phyloP scores from a whole-genome alignment of 2,329 filamentous ascomycete species.

The Dactylonectria macrodidyma region DNA sequence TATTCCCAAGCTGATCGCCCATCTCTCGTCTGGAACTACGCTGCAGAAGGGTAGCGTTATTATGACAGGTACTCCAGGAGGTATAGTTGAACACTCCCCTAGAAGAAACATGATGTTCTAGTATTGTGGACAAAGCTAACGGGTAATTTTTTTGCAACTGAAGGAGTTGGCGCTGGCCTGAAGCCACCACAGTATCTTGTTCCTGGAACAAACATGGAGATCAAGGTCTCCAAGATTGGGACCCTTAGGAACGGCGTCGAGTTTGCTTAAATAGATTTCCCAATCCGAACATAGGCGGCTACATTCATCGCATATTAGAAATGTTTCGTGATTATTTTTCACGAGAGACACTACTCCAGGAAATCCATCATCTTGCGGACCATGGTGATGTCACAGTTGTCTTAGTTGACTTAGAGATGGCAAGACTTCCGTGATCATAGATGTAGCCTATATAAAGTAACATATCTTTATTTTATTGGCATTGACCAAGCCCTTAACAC shows the following conservation, averaged over 20 bases:
- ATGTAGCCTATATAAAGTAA: too few relatives aligned
- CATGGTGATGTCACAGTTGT: too few relatives aligned
- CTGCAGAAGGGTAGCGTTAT: conserved; percentile 60
- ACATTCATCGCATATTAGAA: too few relatives aligned
- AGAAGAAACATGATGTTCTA: neutral
- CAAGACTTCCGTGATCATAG: too few relatives aligned
- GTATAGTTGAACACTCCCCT: conserved; percentile 40
- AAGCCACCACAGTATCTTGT: conserved; percentile 55
- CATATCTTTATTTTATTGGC: too few relatives aligned
- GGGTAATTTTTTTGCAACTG: too few relatives aligned
- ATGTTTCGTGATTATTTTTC: too few relatives aligned
- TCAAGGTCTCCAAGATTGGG: conserved; percentile 57
- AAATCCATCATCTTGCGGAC: too few relatives aligned
- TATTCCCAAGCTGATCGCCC: conserved; percentile 53
- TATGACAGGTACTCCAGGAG: conserved; percentile 62
- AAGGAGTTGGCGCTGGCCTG: conserved; percentile 60
- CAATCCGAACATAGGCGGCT: neutral
- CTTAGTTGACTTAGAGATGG: too few relatives aligned
- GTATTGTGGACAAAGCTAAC: neutral
- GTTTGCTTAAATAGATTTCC: conserved; percentile 9
- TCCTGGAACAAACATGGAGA: conserved; percentile 58
- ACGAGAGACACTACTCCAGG: too few relatives aligned
- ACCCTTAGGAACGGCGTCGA: conserved; percentile 57
- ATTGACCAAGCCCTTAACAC: too few relatives aligned
- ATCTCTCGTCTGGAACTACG: conserved; percentile 59